These are phyloP conservation scores for Alternaria infectoria DNA, from an alignment of 2,329 filamentous ascomycete species.

Conservation along the genomic window DNA sequence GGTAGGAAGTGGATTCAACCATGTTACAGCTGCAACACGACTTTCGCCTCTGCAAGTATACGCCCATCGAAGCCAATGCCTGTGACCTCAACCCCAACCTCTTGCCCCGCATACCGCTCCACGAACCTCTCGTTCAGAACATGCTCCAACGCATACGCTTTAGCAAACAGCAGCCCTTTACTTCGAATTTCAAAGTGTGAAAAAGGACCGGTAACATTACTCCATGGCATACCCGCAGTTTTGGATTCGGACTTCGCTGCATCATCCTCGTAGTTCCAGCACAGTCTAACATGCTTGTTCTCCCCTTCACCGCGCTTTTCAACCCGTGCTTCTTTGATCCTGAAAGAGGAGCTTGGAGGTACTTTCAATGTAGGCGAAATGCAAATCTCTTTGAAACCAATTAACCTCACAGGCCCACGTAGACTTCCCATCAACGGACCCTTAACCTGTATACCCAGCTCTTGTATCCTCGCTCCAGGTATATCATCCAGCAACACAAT, in stretches of 20 bases:
- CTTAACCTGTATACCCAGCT: constrained; percentile 31
- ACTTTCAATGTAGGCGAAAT: too few relatives aligned
- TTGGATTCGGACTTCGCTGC: background rate
- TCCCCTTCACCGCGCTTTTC: constrained; percentile 22
- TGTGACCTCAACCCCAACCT: background rate
- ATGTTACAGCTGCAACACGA: background rate
- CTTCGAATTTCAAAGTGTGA: constrained; percentile 40
- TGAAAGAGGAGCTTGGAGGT: too few relatives aligned
- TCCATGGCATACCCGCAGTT: constrained; percentile 30
- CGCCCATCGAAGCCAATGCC: constrained; percentile 6
- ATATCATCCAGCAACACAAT: background rate
- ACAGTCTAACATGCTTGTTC: constrained; percentile 29
- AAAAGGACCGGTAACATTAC: constrained; percentile 44
- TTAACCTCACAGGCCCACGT: background rate
- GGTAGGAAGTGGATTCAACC: background rate
- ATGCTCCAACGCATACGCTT: constrained; percentile 41
- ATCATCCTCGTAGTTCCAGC: constrained; percentile 25
- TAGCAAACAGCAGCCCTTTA: constrained; percentile 26
- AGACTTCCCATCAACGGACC: background rate
- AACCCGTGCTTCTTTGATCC: constrained; percentile 22
- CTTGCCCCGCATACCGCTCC: background rate
- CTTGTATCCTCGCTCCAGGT: constrained; percentile 19
- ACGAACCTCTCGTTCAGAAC: constrained; percentile 21
- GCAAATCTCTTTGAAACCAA: constrained; percentile 22
- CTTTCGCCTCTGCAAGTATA: background rate